phyloP scores from a whole-genome alignment of 2,329 filamentous ascomycete species.

The Fusarium sp. region DNA sequence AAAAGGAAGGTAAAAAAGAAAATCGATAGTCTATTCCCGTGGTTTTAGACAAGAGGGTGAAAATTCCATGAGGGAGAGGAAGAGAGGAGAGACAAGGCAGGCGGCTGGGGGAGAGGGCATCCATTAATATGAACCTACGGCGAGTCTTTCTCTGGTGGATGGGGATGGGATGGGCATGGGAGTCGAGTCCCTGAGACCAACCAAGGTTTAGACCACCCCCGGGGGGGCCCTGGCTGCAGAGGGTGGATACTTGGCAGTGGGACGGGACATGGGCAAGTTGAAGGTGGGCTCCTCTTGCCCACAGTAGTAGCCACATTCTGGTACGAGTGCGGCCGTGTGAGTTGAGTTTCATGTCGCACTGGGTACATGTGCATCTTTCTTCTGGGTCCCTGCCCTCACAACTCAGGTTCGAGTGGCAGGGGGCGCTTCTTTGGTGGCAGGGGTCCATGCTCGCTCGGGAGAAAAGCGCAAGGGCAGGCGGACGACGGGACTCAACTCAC shows the following conservation, averaged over 20 bases:
- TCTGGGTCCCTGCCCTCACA: neutral
- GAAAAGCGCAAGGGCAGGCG: neutral
- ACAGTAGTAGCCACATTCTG: conserved; percentile 35
- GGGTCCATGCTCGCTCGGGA: neutral
- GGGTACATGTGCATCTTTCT: conserved; percentile 23
- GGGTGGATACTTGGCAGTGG: neutral
- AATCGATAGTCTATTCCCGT: conserved; percentile 31
- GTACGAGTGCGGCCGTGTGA: conserved; percentile 34
- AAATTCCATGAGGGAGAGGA: conserved; percentile 7
- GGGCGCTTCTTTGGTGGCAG: conserved; percentile 10
- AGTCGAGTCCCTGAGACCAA: conserved; percentile 11
- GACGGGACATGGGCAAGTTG: neutral
- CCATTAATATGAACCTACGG: conserved; percentile 36
- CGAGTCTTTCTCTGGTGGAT: conserved; percentile 1
- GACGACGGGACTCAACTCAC: neutral
- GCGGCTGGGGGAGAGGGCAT: conserved; percentile 31
- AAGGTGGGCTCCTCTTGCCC: conserved; percentile 18
- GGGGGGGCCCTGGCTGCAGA: conserved; percentile 23
- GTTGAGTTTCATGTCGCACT: conserved; percentile 4
- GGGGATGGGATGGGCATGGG: neutral
- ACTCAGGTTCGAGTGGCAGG: conserved; percentile 19
- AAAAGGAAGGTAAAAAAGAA: conserved; percentile 13
- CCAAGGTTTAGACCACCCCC: conserved; percentile 5
- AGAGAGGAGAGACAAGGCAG: conserved; percentile 9
- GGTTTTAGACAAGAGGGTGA: conserved; percentile 21